Evolutionary conservation across 805 yeast species (phyloP).

Genomic region (Lachancea lanzarotensis): DNA sequence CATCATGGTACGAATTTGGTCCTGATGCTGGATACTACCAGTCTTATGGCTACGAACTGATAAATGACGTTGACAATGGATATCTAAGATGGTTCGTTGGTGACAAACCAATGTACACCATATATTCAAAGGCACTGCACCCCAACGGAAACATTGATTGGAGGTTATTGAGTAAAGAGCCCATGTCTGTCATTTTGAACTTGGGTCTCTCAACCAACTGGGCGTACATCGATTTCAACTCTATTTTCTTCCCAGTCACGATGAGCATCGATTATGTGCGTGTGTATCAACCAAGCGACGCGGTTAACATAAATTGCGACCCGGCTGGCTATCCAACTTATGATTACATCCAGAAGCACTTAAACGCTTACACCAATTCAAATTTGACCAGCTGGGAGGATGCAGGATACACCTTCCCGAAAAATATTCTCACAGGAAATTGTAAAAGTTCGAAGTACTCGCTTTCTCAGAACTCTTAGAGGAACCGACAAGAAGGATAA

Average conservation of each 20-base stretch:
- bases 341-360: conserved; percentile 71
- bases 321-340: conserved; percentile 80
- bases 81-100: conserved; percentile 88
- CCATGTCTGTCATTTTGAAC: conserved; percentile 84
- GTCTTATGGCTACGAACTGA: conserved; percentile 68
- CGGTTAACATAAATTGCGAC: conserved; percentile 67
- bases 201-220: conserved; percentile 87
- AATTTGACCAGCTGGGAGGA: conserved; percentile 69
- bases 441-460: conserved; percentile 35
- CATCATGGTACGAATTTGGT: conserved; percentile 74
- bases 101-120: conserved; percentile 63
- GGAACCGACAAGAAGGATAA: not conserved
- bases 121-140: conserved; percentile 67
- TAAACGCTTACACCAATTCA: conserved; percentile 57
- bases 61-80: conserved; percentile 63
- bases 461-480: not conserved
- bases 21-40: conserved; percentile 52
- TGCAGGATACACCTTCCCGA: conserved; percentile 70
- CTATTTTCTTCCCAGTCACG: conserved; percentile 67
- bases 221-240: conserved; percentile 91
- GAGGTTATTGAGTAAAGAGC: conserved; percentile 81
- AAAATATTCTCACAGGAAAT: conserved; percentile 49
- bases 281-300: conserved; percentile 76
- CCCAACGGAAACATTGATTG: conserved; percentile 88
- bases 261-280: conserved; percentile 82